Base-by-base conservation (phyloP, 768 basidiomycete species). In the Scleroderma bovista region DNA sequence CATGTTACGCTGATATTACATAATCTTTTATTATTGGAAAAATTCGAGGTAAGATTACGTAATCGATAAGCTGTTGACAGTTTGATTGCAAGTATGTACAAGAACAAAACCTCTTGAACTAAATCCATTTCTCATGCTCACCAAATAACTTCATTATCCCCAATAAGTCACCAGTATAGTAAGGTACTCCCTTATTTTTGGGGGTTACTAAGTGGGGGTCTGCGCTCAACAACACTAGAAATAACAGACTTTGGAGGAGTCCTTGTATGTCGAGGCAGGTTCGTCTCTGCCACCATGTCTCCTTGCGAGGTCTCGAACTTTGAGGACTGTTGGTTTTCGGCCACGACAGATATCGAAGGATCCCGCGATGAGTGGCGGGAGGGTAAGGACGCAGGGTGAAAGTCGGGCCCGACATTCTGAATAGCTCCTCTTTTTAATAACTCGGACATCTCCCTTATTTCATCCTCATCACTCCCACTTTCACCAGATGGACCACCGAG, bases 391-490 rank as follows among this genome's bases (percentile, higher is more conserved):
- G 53, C 38, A 41, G 53, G 36, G 9, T 46, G 57, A 12, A 72
- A 70, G 52, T 75, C 64, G 6, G 78, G 76, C 19, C 81, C 82
- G 20, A 73, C 57, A 56, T 84, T 83, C 47, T 77, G 75, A 15
- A 81, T 61, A 47, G 74, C 69, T 20, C 79, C 79, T 54, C 72
- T 74, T 52, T 65, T 71, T 44, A 84, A 56, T 40, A 82, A 69
- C 19, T 78, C 75, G 24, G 80, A 58, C 8, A 80, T 64, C 52
- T 81, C 79, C 59, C 75, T 76, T 51, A 74, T 61, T 16, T 57
- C 64, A 49, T 75, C 73, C 37, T 72, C 74, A 49, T 84, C 83
- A 44, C 76, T 80, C 29, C 66, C 80, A 47, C 80, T 83, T 42
- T 80, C 79, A 26, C 67, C 72, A 23, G 59, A 70, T 47, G 72